Base-by-base conservation (phyloP, 2,329 filamentous ascomycete species). In the Grosmannia huntii region DNA sequence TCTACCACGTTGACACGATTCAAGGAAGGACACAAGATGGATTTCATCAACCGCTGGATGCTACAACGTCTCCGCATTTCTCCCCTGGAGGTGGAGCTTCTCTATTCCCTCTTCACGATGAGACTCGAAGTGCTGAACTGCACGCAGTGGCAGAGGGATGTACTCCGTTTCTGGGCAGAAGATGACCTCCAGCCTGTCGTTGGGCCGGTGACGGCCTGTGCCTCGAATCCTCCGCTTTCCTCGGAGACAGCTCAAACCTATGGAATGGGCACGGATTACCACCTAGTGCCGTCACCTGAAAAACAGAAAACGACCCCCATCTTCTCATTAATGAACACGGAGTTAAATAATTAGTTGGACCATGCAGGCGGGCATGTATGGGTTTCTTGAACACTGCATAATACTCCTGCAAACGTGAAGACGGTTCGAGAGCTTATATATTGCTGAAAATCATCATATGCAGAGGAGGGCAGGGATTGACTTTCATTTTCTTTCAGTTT, bases 1-100 rank as follows among this genome's bases (percentile, higher is more conserved):
- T 67, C 74, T 50, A 70, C 66, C 6, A 69, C 79, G 12, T 65
- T 79, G 54, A 63, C 62, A 27, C 71, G 73, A 3, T 63, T 67
- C 3, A 64, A 69, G 12, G 63, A 65, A 2, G 71, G 70, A 3
- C 70, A 72, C 62, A 76, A 73, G 61, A 67, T 66, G 1, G 73
- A 78, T 55, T 78, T 72, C 58, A 72, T 82, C 63, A 76, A 75
- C 62, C 70, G 76, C 48, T 82, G 79, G 79, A 67, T 82, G 3
- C 69, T 81, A 14, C 75, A 81, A 53, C 73, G 75, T 49, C 69
- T 82, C 48, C 73, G 76, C 41, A 68, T 70, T 16, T 77, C 75
- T 3, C 69, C 75, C 0, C 64, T 79, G 58, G 73, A 77, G 60
- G 75, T 69, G 1, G 67, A 73, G 58, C 64, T 75, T 2, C 68